Conservation (phyloP, 352 stramenopile genomes). For the Phytopythium mirpurense region DNA sequence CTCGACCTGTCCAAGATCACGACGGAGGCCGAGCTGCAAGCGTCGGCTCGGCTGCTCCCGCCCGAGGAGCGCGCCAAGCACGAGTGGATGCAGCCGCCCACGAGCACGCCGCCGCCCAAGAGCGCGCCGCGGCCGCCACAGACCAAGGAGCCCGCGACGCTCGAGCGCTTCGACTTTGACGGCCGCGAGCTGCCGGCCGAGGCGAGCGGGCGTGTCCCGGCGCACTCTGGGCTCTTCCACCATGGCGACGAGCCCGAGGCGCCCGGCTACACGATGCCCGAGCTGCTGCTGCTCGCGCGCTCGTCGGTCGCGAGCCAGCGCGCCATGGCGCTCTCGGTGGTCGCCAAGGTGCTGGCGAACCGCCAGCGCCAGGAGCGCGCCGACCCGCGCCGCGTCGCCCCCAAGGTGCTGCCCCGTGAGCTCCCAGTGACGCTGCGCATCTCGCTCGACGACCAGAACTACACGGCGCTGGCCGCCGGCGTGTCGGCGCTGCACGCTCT, state of each 20-base stretch:
- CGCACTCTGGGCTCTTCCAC: conserved; percentile 72
- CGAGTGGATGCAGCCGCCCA: conserved; percentile 75
- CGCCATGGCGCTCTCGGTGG: conserved; percentile 50
- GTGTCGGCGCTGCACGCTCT: conserved; percentile 50
- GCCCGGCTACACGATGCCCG: conserved; percentile 66
- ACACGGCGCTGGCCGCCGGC: conserved; percentile 40
- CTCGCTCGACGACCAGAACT: conserved; percentile 61
- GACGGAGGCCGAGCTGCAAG: conserved; percentile 58
- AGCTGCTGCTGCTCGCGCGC: conserved; percentile 66
- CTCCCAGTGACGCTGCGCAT: conserved; percentile 47
- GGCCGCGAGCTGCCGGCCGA: conserved; percentile 24
- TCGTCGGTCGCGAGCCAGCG: conserved; percentile 71
- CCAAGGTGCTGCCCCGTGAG: conserved; percentile 35
- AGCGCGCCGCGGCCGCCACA: too few species aligned
- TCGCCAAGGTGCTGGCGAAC: conserved; percentile 58
- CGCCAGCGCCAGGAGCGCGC: conserved; percentile 17
- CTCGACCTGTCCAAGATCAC: conserved; percentile 49
- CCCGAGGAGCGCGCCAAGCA: conserved; percentile 71
- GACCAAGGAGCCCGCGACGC: too few species aligned
- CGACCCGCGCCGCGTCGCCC: conserved; percentile 1
- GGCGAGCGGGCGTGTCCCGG: conserved; percentile 16
- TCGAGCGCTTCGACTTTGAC: conserved; percentile 69
- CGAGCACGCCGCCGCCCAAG: too few species aligned
- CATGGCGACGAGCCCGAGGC: conserved; percentile 69
- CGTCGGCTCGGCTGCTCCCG: conserved; percentile 36